Evolutionary conservation across 2,329 filamentous ascomycete genomes (phyloP), one percentile per base, ranked within the genome.

Genomic region (Dactylellina drechsleri): DNA sequence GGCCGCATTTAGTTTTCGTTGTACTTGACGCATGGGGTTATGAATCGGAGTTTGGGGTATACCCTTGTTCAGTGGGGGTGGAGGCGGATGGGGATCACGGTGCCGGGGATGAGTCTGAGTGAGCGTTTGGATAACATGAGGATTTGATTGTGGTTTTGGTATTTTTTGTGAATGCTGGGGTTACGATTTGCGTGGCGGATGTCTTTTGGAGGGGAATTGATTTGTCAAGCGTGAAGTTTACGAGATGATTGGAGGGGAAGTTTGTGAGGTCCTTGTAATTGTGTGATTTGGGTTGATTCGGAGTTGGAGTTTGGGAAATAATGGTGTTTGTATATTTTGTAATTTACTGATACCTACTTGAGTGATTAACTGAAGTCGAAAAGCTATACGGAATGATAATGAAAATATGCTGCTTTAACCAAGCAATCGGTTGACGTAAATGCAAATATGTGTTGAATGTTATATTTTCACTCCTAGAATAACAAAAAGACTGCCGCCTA

Each of bases 121-220:
- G 40, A 12, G 10, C 40, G 5, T 12, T 6, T 43, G 5, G 50
- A 7, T 40, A 52, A n/a, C 10, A 26, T 53, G 23, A 28, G 13
- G 23, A 57, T 6, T 15, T 26, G 45, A 31, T 28, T 28, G 52
- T 31, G 52, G 28, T 54, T 36, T 40, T 16, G 8, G 10, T 28
- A 4, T 23, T 28, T 4, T 57, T 57, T 57, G 13, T 43, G 28
- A 18, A 43, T 57, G 8, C 20, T 23, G 6, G 13, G n/a, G 53
- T 20, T 4, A 57, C 53, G 1, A 18, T 57, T 18, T 57, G 53
- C 26, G 13, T 23, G 8, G 12, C 53, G 2, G 53, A 57, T 57
- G 40, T 57, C 8, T 57, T 57, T 57, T 57, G 53, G 53, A 57
- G 53, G 26, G 53, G 13, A 2, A 28, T 57, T 12, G 53, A 57